phyloP scores from a whole-genome alignment of 2,329 filamentous ascomycete species.

The Penicillium sp. region DNA sequence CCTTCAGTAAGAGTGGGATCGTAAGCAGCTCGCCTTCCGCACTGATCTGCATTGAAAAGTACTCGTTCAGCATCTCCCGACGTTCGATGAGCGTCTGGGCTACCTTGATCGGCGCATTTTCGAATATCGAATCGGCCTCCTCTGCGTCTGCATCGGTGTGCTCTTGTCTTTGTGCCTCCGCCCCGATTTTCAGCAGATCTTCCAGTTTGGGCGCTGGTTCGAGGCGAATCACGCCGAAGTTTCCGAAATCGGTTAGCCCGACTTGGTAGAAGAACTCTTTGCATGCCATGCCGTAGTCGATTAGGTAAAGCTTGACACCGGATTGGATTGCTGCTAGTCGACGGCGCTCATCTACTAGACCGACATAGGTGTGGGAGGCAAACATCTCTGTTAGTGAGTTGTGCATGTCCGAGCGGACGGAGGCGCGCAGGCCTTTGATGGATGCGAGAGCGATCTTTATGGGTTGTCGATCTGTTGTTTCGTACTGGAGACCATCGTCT shows the following conservation, averaged over 20 bases:
- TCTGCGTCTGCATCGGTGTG: conserved; percentile 22
- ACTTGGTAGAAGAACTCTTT: conserved; percentile 96
- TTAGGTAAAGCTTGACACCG: conserved; percentile 85
- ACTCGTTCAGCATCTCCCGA: conserved; percentile 85
- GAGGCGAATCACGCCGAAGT: conserved; percentile 84
- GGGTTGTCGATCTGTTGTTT: conserved; percentile 67
- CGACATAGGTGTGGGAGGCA: conserved; percentile 86
- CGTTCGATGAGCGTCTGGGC: conserved; percentile 69
- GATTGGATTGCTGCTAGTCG: conserved; percentile 91
- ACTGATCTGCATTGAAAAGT: conserved; percentile 84
- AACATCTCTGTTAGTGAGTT: conserved; percentile 84
- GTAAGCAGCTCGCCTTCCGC: conserved; percentile 73
- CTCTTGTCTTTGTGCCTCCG: conserved; percentile 65
- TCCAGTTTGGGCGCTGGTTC: conserved; percentile 71
- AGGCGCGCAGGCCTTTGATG: conserved; percentile 77
- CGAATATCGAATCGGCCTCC: conserved; percentile 56
- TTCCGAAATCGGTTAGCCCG: conserved; percentile 91
- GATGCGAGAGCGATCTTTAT: conserved; percentile 76
- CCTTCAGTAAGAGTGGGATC: conserved; percentile 83
- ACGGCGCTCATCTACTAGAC: conserved; percentile 82
- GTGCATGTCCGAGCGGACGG: conserved; percentile 80
- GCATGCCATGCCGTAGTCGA: conserved; percentile 87
- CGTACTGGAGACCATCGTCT: conserved; percentile 66
- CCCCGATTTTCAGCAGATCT: conserved; percentile 72
- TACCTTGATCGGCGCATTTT: conserved; percentile 67